These are phyloP conservation scores for Tetrapisispora phaffii DNA, from an alignment of 805 yeast species.

Conservation along the genomic window DNA sequence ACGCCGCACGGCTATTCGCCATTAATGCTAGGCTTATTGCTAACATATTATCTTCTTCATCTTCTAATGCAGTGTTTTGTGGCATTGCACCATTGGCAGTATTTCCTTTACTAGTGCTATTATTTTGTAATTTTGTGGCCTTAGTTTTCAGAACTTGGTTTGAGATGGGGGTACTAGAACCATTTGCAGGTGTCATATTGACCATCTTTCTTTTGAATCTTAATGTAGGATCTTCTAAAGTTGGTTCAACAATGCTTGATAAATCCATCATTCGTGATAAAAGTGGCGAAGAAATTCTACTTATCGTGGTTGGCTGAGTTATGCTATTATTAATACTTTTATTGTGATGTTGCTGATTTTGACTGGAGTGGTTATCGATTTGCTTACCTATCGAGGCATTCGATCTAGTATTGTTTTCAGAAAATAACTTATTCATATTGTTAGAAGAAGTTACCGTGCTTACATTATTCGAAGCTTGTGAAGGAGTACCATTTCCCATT, in stretches of 20 bases:
- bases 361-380: not conserved
- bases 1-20: conserved; percentile 30
- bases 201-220: conserved; percentile 18
- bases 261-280: conserved; percentile 30
- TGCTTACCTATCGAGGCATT: conserved; percentile 6
- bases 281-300: conserved; percentile 28
- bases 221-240: conserved; percentile 29
- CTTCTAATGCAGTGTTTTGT: conserved; percentile 10
- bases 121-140: not conserved
- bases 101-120: not conserved
- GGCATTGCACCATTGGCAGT: conserved; percentile 5
- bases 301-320: conserved; percentile 12
- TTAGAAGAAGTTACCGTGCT: not conserved
- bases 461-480: conserved; percentile 7
- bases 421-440: not conserved
- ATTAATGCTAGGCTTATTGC: conserved; percentile 29
- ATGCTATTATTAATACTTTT: conserved; percentile 1
- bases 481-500: conserved; percentile 7
- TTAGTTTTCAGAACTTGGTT: not conserved
- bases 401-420: not conserved
- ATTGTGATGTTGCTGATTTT: not conserved
- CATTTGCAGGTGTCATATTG: not conserved
- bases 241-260: conserved; percentile 30
- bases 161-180: not conserved
- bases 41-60: conserved; percentile 28